These are phyloP conservation scores for Malania oleifera DNA, from an alignment of 164 flowering plant genomes.

Conservation along the genomic window DNA sequence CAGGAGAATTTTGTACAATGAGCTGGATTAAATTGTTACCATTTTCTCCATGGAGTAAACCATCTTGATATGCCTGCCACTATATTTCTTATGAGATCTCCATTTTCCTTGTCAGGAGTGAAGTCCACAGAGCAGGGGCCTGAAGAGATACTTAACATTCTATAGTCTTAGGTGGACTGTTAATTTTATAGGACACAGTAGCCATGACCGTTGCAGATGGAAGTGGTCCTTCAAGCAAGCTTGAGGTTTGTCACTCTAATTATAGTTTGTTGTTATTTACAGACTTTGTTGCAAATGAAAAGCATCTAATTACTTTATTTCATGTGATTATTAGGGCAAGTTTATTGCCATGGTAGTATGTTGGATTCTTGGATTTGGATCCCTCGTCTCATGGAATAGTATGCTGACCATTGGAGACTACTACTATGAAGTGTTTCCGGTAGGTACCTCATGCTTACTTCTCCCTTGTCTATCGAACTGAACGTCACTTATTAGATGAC, in stretches of 20 bases:
- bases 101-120: no score
- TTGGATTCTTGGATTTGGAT: slow-evolving; percentile 68
- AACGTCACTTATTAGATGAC: no score
- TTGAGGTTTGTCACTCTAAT: slow-evolving; percentile 22
- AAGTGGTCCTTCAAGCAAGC: slow-evolving; percentile 15
- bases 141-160: no score
- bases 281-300: not conserved
- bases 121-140: no score
- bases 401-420: slow-evolving; percentile 63
- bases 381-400: slow-evolving; percentile 67
- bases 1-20: no score
- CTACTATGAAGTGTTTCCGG: slow-evolving; percentile 53
- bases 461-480: no score
- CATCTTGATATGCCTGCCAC: no score
- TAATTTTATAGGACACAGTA: no score
- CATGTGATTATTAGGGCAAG: slow-evolving; percentile 41
- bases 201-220: slow-evolving; percentile 7
- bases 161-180: no score
- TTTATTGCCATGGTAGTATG: slow-evolving; percentile 36
- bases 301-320: not conserved
- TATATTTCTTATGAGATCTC: no score
- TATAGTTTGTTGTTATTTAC: not conserved
- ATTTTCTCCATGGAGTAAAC: no score
- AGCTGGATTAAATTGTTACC: no score
- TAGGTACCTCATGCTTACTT: slow-evolving; percentile 5